Conservation (phyloP, 2,329 filamentous ascomycete species). For the Mollisiaceae sp. region DNA sequence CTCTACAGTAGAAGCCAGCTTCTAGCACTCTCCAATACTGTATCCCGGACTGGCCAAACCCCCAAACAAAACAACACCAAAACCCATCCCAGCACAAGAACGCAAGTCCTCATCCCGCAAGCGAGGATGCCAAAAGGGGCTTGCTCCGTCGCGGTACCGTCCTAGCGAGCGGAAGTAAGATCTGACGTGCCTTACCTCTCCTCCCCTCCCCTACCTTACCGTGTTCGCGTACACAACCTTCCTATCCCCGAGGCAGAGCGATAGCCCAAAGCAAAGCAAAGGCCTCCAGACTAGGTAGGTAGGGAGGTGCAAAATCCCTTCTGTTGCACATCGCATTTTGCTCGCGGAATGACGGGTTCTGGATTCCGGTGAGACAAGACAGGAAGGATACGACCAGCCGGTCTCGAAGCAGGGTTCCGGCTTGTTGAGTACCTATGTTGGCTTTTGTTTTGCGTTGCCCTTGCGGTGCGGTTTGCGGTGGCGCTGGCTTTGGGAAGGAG, state of each 20-base stretch:
- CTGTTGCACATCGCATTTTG: conserved; percentile 6
- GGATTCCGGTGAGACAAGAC: neutral
- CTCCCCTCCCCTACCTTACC: too few relatives aligned
- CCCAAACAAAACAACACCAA: neutral
- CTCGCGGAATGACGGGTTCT: neutral
- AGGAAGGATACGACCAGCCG: too few relatives aligned
- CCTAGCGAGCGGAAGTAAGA: too few relatives aligned
- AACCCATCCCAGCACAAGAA: neutral
- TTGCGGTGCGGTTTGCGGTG: neutral
- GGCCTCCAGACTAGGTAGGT: too few relatives aligned
- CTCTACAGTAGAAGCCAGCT: neutral
- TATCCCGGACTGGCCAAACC: neutral
- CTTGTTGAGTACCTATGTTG: too few relatives aligned
- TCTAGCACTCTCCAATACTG: neutral
- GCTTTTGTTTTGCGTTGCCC: neutral
- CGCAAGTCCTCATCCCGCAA: neutral
- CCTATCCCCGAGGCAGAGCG: too few relatives aligned
- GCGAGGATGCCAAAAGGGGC: neutral
- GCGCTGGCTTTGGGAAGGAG: neutral
- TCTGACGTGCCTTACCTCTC: too few relatives aligned
- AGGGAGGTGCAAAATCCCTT: too few relatives aligned
- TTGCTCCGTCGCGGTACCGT: neutral
- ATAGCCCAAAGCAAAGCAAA: neutral
- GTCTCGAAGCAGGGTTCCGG: neutral
- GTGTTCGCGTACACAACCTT: too few relatives aligned